Evolutionary conservation across 306 rosid species (phyloP), one percentile per base, ranked within the genome.

Genomic region (Heteromeles arbutifolia): DNA sequence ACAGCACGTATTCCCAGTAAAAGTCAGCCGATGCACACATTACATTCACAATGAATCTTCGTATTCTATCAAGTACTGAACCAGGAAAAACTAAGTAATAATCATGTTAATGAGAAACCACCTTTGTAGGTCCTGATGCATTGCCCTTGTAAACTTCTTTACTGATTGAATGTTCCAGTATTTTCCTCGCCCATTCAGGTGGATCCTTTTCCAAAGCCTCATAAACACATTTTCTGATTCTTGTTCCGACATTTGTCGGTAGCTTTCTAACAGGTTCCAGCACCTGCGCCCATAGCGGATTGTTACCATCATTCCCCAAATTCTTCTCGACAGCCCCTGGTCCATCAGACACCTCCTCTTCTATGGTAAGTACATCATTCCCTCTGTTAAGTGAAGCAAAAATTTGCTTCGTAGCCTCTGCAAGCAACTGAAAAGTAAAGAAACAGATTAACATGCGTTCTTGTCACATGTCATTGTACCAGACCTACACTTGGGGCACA

Each of bases 51-150:
- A 72, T 22, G 50, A 72, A 37, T 15, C 18, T 57, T 73, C 12
- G 3, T 24, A 18, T 41, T 41, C 57, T 59, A 41, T 73, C 39
- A 26, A 41, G 11, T 58, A 34, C n/a, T 4, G 41, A 58, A 41
- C 43, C 57, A 41, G 43, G 32, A 65, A 61, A 25, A 32, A 26
- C 54, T 43, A 62, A 82, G 65, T 77, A 62, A 76, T 66, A 68
- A 75, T 5, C 81, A 85, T 15, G 78, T 48, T 76, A 29, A 64
- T 59, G 56, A 15, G 66, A 45, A 72, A 80, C 81, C 80, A 96
- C 99, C 99, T 96, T 96, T 44, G 99, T 96, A 62, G 99, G 99
- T 75, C 99, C 99, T 69, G 99, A 96, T 24, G 99, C 99, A 74
- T 96, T 96, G 81, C 99, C 98, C 87, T 96, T 96, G 82, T 96